These are phyloP conservation scores for Gremmenia infestans DNA, from an alignment of 2,329 filamentous ascomycete genomes.

Conservation along the genomic window DNA sequence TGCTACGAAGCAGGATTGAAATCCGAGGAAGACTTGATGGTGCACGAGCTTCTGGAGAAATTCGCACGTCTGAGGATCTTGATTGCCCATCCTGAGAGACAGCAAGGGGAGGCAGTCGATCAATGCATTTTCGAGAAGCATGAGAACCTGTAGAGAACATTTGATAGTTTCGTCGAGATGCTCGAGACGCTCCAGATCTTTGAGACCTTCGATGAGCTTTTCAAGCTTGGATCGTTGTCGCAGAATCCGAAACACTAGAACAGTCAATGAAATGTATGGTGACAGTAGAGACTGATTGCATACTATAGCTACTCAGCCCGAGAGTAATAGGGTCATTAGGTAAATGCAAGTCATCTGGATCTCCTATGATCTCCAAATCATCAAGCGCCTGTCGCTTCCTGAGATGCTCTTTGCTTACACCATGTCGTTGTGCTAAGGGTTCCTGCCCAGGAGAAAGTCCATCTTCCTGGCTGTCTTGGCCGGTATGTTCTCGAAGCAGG, in stretches of 20 bases:
- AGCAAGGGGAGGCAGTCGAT: constrained; percentile 13
- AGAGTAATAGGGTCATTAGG: constrained; percentile 8
- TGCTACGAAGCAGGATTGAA: constrained; percentile 18
- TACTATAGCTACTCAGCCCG: constrained; percentile 14
- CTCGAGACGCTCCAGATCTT: constrained; percentile 6
- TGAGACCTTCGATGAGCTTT: constrained; percentile 3
- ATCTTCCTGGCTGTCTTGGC: background rate
- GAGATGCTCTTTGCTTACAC: background rate
- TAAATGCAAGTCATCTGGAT: background rate
- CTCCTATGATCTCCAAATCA: background rate
- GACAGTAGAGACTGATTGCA: background rate
- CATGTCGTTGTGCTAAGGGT: background rate
- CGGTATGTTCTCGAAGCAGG: background rate
- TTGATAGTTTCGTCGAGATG: constrained; percentile 14
- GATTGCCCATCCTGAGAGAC: constrained; percentile 6
- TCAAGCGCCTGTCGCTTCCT: constrained; percentile 6
- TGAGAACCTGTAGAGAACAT: constrained; percentile 9
- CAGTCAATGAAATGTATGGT: constrained; percentile 2
- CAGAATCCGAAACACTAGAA: constrained; percentile 12
- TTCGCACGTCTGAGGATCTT: constrained; percentile 4
- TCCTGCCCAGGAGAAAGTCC: background rate
- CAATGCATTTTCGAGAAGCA: constrained; percentile 13
- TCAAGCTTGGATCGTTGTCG: constrained; percentile 10
- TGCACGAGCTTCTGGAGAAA: constrained; percentile 20
- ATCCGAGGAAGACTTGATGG: constrained; percentile 13